Evolutionary conservation across 2,329 filamentous ascomycete species (phyloP), one percentile per base, ranked within the genome.

Genomic region (Colletotrichum karsti): DNA sequence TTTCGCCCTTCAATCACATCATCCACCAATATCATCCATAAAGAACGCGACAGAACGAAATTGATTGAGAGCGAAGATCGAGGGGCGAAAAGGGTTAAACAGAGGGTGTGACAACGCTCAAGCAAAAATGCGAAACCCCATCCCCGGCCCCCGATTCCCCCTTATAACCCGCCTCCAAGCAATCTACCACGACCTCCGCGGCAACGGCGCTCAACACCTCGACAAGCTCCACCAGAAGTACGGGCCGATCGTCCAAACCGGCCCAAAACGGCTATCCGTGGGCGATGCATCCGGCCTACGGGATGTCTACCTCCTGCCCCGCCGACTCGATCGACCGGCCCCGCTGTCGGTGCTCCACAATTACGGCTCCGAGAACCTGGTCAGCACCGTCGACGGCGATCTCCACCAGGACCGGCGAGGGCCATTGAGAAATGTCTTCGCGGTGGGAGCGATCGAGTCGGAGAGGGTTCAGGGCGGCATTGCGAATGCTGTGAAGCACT

Each of bases 321-420:
- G 15, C 15, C 39, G 39, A 6, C 15, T 42, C 18, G 62, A 60
- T 28, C 61, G 67, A 5, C 35, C 33, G 6, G 20, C 44, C 7
- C 37, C 62, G 7, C 13, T 69, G 12, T 50, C 56, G n/a, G 42
- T 58, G 28, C 54, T 63, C 30, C 67, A 69, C 42, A 62, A 69
- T 20, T 65, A 69, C 42, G 42, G 67, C 62, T 37, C 39, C 39
- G 39, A 42, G 18, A 69, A 66, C 26, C 18, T 69, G 8, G 46
- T 66, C 7, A 54, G 61, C 7, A 69, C 42, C 2, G 62, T 69
- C 20, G 56, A 67, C 35, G 63, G 63, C 6, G 33, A 56, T 9
- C 7, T 60, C 37, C 63, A 70, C 18, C 46, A 63, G n/a, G 51
- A 58, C 4, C 44, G 58, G 7, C 37, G 20, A 37, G 33, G 15